Percentiles rank a stretch among this genome's conserved stretches.
Evolutionary conservation across 2,329 filamentous ascomycete genomes (phyloP).

Genomic region (Aspergillus japonicus): DNA sequence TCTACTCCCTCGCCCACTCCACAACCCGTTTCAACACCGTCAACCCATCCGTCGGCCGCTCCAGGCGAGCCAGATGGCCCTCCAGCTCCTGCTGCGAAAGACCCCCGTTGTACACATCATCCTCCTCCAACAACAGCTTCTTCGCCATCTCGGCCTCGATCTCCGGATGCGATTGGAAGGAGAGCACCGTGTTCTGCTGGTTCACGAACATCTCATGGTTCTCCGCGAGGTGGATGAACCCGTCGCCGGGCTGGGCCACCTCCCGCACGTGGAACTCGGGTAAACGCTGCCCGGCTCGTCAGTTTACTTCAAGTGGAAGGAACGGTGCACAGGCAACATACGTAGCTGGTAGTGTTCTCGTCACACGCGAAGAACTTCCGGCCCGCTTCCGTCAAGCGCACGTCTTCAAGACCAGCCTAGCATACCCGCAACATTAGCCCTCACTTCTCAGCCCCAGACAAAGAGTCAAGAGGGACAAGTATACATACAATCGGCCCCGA

Average conservation of each 20-base stretch:
- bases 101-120: slow-evolving; percentile 13
- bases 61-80: background rate
- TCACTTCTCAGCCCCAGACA: too few relatives aligned
- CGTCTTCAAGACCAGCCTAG: too few relatives aligned
- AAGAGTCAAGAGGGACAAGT: too few relatives aligned
- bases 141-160: slow-evolving; percentile 41
- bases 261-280: slow-evolving; percentile 47
- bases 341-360: too few relatives aligned
- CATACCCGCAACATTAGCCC: too few relatives aligned
- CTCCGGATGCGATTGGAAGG: slow-evolving; percentile 50
- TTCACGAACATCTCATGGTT: slow-evolving; percentile 43
- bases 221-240: slow-evolving; percentile 38
- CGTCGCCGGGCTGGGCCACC: slow-evolving; percentile 33
- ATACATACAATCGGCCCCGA: too few relatives aligned
- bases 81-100: slow-evolving; percentile 1
- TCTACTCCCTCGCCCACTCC: background rate
- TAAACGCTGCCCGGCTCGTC: slow-evolving; percentile 8
- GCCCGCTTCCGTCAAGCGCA: too few relatives aligned
- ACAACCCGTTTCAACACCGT: background rate
- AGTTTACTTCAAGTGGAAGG: too few relatives aligned
- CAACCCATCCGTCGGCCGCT: background rate
- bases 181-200: slow-evolving; percentile 41
- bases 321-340: too few relatives aligned
- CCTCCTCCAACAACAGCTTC: slow-evolving; percentile 32
- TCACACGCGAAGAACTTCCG: too few relatives aligned